Percentiles rank a stretch among this genome's conserved stretches.
These are phyloP conservation scores for Xylariaceae sp. DNA, from an alignment of 2,329 filamentous ascomycete genomes.

Conservation along the genomic window DNA sequence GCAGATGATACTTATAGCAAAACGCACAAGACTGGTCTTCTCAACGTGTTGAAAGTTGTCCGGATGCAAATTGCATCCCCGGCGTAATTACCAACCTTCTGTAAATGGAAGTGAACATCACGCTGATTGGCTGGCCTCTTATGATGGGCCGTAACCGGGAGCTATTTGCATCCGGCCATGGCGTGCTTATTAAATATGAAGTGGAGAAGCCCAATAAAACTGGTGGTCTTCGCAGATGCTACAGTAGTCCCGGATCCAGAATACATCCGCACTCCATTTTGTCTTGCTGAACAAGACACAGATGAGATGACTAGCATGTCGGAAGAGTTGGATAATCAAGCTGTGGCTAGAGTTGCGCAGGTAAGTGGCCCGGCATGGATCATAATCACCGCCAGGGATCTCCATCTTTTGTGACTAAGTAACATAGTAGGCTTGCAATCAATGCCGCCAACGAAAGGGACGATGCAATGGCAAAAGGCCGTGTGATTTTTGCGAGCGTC, in stretches of 20 bases:
- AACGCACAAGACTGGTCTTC: background rate
- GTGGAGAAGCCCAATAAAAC: background rate
- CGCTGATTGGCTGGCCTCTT: background rate
- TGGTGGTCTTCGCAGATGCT: no score
- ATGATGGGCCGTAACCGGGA: background rate
- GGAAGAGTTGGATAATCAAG: background rate
- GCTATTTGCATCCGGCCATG: no score
- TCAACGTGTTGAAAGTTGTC: background rate
- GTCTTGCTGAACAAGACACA: background rate
- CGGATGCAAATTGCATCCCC: constrained; percentile 9
- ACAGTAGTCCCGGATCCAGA: background rate
- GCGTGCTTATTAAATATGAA: background rate
- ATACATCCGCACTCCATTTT: no score
- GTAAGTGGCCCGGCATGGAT: background rate
- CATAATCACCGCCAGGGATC: no score
- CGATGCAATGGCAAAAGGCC: constrained; percentile 7
- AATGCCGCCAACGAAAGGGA: constrained; percentile 3
- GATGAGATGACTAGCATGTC: background rate
- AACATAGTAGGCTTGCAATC: constrained; percentile 6
- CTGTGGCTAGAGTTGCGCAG: background rate
- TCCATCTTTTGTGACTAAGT: background rate
- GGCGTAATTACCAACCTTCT: background rate
- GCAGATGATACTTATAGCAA: background rate
- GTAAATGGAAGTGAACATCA: background rate
- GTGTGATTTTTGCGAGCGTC: constrained; percentile 5